These are phyloP conservation scores for Colletotrichum lupini DNA, from an alignment of 2,329 filamentous ascomycete species.

Conservation along the genomic window DNA sequence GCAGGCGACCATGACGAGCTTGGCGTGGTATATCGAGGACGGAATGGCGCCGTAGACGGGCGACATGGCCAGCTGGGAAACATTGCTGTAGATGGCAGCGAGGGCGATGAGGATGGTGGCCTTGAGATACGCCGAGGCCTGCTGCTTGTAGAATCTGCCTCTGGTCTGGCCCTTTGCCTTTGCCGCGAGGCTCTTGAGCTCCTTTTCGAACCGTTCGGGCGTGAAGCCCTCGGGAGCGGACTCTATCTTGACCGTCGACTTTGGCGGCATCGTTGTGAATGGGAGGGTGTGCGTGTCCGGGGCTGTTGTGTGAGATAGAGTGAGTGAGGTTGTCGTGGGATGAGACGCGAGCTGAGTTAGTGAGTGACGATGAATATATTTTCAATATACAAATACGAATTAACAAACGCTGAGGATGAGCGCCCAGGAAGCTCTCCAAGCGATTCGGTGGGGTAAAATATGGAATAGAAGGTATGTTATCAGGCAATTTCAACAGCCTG, in stretches of 20 bases:
- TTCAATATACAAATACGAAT: slow-evolving; percentile 1
- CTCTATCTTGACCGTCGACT: slow-evolving; percentile 18
- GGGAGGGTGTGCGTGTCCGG: no score
- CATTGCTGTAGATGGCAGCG: slow-evolving; percentile 73
- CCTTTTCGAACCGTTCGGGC: slow-evolving; percentile 64
- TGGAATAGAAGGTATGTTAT: not conserved
- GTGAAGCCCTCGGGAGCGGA: slow-evolving; percentile 50
- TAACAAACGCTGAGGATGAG: slow-evolving; percentile 5
- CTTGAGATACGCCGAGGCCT: slow-evolving; percentile 51
- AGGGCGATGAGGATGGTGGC: slow-evolving; percentile 61
- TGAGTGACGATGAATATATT: not conserved
- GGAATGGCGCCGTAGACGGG: slow-evolving; percentile 92
- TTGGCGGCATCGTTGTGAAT: slow-evolving; percentile 26
- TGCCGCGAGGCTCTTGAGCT: slow-evolving; percentile 62
- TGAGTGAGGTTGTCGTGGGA: not conserved
- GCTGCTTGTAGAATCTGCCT: slow-evolving; percentile 42
- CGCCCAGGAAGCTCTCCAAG: not conserved
- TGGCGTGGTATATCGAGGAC: slow-evolving; percentile 76
- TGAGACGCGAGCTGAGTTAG: not conserved
- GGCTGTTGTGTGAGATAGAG: not conserved
- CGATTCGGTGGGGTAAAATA: not conserved
- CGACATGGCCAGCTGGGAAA: slow-evolving; percentile 81
- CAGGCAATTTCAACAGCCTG: slow-evolving; percentile 32
- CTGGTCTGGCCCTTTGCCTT: slow-evolving; percentile 52
- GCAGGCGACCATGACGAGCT: slow-evolving; percentile 72